phyloP scores from a whole-genome alignment of 495 filamentous ascomycete genomes.

The Massariosphaeria phaeospora region DNA sequence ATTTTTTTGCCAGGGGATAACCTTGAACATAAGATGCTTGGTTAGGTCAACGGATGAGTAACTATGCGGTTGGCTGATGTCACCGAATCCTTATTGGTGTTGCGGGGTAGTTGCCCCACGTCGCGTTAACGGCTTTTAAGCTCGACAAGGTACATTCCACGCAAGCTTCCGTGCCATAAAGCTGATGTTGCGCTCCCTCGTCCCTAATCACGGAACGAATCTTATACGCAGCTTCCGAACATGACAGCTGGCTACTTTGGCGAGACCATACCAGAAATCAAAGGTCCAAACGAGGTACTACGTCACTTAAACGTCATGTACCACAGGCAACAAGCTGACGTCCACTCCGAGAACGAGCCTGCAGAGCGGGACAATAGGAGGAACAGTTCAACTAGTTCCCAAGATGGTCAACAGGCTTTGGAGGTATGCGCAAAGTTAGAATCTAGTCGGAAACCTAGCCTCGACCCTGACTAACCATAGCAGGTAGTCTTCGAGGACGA shows the following conservation, averaged over 20 bases:
- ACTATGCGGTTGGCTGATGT: conserved; percentile 11
- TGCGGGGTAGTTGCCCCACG: not conserved
- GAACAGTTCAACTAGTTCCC: conserved; percentile 11
- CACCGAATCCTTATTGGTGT: conserved; percentile 7
- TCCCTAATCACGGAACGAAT: too few species aligned
- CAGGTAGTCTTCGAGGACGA: conserved; percentile 72
- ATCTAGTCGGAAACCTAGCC: not conserved
- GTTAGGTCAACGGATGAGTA: not conserved
- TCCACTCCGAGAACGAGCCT: conserved; percentile 22
- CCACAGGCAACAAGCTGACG: conserved; percentile 11
- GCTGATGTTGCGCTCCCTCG: too few species aligned
- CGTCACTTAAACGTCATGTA: not conserved
- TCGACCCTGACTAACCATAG: not conserved
- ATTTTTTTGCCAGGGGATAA: too few species aligned
- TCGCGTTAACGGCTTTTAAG: too few species aligned
- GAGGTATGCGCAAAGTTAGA: conserved; percentile 18
- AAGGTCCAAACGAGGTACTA: conserved; percentile 7
- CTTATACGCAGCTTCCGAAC: too few species aligned
- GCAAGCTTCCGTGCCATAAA: too few species aligned
- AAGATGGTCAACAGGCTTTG: conserved; percentile 29
- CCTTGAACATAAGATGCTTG: too few species aligned
- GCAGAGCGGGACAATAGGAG: conserved; percentile 11
- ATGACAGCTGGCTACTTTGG: conserved; percentile 3
- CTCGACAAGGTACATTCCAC: too few species aligned
- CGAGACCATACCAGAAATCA: not conserved